Conservation (phyloP, 1,284 basidiomycete species). For the Cryptococcus deneoformans region DNA sequence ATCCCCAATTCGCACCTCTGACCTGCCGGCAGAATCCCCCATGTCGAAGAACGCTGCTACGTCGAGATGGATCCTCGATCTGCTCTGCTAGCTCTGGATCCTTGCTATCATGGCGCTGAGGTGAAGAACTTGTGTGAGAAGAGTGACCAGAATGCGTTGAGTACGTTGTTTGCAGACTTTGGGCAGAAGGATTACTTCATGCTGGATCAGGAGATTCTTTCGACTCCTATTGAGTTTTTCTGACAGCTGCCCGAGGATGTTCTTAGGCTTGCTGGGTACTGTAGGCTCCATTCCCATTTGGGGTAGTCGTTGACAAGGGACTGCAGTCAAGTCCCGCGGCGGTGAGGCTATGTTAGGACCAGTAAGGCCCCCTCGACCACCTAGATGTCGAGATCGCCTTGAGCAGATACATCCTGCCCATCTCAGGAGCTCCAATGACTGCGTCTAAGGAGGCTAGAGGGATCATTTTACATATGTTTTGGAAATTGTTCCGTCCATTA, state of each 20-base stretch:
- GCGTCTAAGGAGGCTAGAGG: no score
- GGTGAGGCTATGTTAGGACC: slow-evolving; percentile 12
- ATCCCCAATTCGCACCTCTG: slow-evolving; percentile 13
- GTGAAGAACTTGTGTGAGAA: slow-evolving; percentile 11
- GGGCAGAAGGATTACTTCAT: slow-evolving; percentile 15
- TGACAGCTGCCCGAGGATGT: slow-evolving; percentile 6
- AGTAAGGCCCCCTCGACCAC: slow-evolving; percentile 3
- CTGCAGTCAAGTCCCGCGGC: slow-evolving; percentile 1
- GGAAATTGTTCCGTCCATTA: no score
- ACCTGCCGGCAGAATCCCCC: slow-evolving; percentile 4
- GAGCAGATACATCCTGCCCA: neutral
- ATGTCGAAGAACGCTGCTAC: neutral
- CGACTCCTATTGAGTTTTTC: slow-evolving; percentile 11
- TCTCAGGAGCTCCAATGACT: no score
- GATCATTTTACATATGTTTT: no score
- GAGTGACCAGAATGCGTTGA: slow-evolving; percentile 5
- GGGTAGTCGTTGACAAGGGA: no score
- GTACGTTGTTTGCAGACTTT: slow-evolving; percentile 12
- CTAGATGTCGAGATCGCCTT: neutral
- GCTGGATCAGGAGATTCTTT: slow-evolving; percentile 15
- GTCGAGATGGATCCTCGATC: slow-evolving; percentile 13
- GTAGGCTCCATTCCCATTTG: slow-evolving; percentile 1
- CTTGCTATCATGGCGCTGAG: slow-evolving; percentile 11
- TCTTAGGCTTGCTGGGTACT: slow-evolving; percentile 9
- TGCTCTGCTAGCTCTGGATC: slow-evolving; percentile 11